Percentiles rank a stretch among this genome's conserved stretches.
phyloP scores from a whole-genome alignment of 2,329 filamentous ascomycete genomes.

The Calonectria pseudoreteaudii region DNA sequence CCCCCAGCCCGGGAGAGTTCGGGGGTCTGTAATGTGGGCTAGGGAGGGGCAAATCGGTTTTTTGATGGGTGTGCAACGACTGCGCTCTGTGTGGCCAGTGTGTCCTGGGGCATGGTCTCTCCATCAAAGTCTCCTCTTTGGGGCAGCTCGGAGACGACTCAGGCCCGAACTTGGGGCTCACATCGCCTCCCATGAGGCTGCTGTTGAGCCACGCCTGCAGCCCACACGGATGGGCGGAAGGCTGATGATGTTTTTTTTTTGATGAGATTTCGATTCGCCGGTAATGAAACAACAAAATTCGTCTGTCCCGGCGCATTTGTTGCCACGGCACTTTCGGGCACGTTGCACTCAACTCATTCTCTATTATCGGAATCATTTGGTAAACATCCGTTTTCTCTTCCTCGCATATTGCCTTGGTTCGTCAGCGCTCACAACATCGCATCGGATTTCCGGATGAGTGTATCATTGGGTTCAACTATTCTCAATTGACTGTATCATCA shows the following conservation, averaged over 20 bases:
- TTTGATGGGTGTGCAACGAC: conserved; percentile 16
- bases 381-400: conserved; percentile 26
- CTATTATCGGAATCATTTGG: conserved; percentile 25
- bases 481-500: not conserved
- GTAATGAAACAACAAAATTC: conserved; percentile 32
- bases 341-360: conserved; percentile 36
- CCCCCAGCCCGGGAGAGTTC: conserved; percentile 41
- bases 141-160: conserved; percentile 27
- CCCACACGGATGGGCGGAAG: conserved; percentile 41
- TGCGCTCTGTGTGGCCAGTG: conserved; percentile 11
- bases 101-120: conserved; percentile 16
- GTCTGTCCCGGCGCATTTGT: conserved; percentile 29
- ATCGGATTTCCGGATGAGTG: conserved; percentile 9
- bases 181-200: conserved; percentile 32
- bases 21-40: conserved; percentile 28
- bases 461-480: not conserved
- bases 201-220: conserved; percentile 42
- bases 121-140: conserved; percentile 5
- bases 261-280: conserved; percentile 40
- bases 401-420: conserved; percentile 24
- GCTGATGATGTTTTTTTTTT: conserved; percentile 40
- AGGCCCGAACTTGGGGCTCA: conserved; percentile 16
- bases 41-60: conserved; percentile 24
- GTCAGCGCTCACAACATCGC: conserved; percentile 16
- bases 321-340: conserved; percentile 33